Evolutionary conservation across 345 rosid species (phyloP).

Genomic region (Sisymbrium irio): DNA sequence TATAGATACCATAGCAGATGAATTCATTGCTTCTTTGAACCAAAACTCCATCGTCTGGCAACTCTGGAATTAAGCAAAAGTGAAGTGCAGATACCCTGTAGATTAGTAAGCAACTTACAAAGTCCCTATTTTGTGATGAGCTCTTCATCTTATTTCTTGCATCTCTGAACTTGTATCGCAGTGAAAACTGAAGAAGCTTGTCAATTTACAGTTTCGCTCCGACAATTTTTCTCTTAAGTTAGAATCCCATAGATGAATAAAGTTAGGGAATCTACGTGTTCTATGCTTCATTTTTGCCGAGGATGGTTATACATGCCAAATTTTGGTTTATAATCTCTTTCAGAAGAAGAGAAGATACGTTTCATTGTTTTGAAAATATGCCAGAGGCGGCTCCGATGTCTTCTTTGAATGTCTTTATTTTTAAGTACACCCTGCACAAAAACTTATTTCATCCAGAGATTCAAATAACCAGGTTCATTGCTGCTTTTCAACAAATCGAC

Average conservation of each 20-base stretch:
- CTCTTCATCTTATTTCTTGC: no score
- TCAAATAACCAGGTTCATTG: not conserved
- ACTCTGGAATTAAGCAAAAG: not conserved
- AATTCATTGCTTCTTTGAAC: not conserved
- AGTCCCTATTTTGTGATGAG: not conserved
- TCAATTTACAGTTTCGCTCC: no score
- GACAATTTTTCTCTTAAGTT: no score
- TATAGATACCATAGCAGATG: not conserved
- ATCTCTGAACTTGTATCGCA: no score
- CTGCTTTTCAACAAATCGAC: slow-evolving; percentile 4
- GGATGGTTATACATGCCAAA: not conserved
- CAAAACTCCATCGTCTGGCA: not conserved
- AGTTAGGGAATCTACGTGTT: no score
- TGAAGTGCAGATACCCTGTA: not conserved
- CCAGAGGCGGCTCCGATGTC: not conserved
- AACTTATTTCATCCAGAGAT: not conserved
- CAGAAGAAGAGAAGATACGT: not conserved
- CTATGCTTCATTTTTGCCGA: no score
- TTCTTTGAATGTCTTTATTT: not conserved
- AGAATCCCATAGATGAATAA: no score
- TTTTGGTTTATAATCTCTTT: not conserved
- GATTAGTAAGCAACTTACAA: not conserved
- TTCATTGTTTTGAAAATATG: not conserved
- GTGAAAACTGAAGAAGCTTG: no score
- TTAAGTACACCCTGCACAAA: not conserved